Evolutionary conservation across 805 yeast species (phyloP).

Genomic region (Cyberlindnera euphorbiae): DNA sequence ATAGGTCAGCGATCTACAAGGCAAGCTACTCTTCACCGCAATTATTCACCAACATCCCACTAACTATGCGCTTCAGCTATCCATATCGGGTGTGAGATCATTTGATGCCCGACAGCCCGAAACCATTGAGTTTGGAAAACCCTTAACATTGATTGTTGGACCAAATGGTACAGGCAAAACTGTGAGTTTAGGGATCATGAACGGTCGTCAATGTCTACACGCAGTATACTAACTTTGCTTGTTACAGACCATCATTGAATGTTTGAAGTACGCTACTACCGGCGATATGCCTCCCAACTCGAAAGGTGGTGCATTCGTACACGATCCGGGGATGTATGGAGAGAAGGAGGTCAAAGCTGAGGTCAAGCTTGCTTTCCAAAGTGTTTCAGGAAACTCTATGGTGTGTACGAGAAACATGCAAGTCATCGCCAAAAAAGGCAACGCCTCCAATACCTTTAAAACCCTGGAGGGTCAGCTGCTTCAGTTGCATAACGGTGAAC

Average conservation of each 20-base stretch:
- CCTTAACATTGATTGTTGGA: constrained; percentile 91
- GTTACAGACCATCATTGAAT: constrained; percentile 75
- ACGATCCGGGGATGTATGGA: constrained; percentile 81
- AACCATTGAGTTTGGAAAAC: constrained; percentile 83
- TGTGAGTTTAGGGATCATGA: constrained; percentile 18
- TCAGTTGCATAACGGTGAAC: constrained; percentile 58
- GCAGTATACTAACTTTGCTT: background rate
- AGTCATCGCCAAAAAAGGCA: constrained; percentile 51
- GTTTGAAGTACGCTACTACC: constrained; percentile 89
- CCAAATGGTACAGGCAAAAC: constrained; percentile 97
- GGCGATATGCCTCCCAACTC: constrained; percentile 95
- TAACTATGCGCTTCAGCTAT: constrained; percentile 36
- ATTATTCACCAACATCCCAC: background rate
- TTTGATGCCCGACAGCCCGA: constrained; percentile 83
- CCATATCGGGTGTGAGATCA: constrained; percentile 86
- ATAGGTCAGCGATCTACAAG: constrained; percentile 25
- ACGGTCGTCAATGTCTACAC: background rate
- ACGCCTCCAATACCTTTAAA: constrained; percentile 63
- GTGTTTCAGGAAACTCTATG: constrained; percentile 71
- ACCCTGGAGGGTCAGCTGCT: constrained; percentile 87
- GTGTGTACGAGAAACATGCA: constrained; percentile 84
- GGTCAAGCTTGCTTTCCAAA: constrained; percentile 79
- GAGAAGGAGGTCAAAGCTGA: constrained; percentile 82
- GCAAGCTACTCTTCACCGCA: constrained; percentile 10
- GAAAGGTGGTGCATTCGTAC: constrained; percentile 93